Evolutionary conservation across 768 basidiomycete species (phyloP), one percentile per base, ranked within the genome.

Genomic region (Tylopilus subfusipes): DNA sequence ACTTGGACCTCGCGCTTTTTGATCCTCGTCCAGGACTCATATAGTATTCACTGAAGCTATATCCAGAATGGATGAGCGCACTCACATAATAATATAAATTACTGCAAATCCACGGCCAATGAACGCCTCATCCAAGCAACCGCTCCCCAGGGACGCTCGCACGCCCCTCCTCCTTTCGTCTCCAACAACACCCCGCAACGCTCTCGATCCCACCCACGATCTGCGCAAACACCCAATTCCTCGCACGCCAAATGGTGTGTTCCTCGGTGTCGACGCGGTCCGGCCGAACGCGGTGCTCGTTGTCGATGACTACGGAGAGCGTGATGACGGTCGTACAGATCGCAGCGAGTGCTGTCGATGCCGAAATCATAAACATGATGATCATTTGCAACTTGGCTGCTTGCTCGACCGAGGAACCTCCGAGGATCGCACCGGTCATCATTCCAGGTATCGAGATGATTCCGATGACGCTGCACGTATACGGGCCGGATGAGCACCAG

Each of bases 401-500:
- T 69, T 92, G 90, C 19, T 90, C 79, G 39, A 94, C 88, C 29
- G 86, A 85, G 12, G 88, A 82, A 0, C 92, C 93, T 13, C 90
- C 93, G 13, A 94, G 82, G 56, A 95, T 86, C 5, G 93, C 90
- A 59, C 93, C 93, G 0, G 89, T 91, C 89, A 94, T 92, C 90
- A 91, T 93, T 1, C 91, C 90, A 1, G 88, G 87, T 52, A 88
- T 90, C n/a, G 86, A 73, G 51, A 89, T 87, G 53, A 88, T 85
- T 7, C 88, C 86, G 9, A 87, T 75, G 43, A 90, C 85, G 63
- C 87, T 90, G 53, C 11, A 30, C 14, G 39, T 34, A 34, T 30
- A 36, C 34, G n/a, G n/a, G 8, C 39, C 19, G 11, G 2, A 11
- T 38, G 38, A 38, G n/a, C 19, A 11, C 19, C 38, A 7, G 19